Evolutionary conservation across 306 rosid genomes (phyloP), one percentile per base, ranked within the genome.

Genomic region (Begonia masoniana): DNA sequence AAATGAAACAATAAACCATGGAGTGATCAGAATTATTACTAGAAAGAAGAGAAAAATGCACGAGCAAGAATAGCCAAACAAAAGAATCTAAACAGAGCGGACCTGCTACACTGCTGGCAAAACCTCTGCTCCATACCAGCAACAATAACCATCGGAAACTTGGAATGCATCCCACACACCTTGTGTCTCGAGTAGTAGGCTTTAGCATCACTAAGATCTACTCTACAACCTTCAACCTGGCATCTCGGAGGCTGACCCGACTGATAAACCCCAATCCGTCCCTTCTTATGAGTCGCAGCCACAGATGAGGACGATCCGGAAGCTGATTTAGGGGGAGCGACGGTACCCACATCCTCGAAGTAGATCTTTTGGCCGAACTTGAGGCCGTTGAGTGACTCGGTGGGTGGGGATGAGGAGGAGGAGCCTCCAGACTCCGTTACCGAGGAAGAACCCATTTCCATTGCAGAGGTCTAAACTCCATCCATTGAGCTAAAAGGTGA

Each of bases 71-170:
- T 31, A 31, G 3, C 39, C 39, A 31, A 31, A 31, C 39, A 31
- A 31, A 2, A 21, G 24, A 21, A 21, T 21, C 24, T 1, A 21
- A 21, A 21, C 24, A 21, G 4, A 26, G 52, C 53, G 15, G 59
- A 74, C 73, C 97, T 83, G 88, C 97, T 85, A 63, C 97, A 91
- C 84, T 91, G 97, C 63, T 91, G 97, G 65, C 97, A 91, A 81
- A 91, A 91, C 76, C 97, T 71, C 64, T 91, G 96, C 54, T 82
- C 78, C 13, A 83, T 67, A 7, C 92, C 92, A 64, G 80, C 70
- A 50, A 91, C 96, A 65, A 70, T 50, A 63, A 82, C 97, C 46
- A 59, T 74, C 7, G 97, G 94, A 11, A 82, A 76, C 60, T 91
- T 91, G 43, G 97, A 91, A 65, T 91, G 97, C 82, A 73, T 73